Conservation (phyloP, 129 eudicot species). For the Helichrysum umbraculigerum region DNA sequence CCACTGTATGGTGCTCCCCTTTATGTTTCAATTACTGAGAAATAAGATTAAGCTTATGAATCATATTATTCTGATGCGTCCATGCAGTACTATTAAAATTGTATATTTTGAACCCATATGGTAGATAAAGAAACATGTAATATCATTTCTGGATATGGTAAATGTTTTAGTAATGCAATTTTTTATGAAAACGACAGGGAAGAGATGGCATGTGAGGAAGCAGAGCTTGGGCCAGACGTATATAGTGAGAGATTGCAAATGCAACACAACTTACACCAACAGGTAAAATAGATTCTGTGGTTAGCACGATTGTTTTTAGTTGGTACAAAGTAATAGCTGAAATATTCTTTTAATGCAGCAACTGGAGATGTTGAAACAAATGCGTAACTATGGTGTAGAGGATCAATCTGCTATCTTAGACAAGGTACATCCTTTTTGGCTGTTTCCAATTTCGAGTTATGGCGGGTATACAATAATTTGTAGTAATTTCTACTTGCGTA, state of each 20-base stretch:
- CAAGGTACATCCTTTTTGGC: conserved; percentile 39
- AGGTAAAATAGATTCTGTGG: conserved; percentile 39
- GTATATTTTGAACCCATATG: neutral
- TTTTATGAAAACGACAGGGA: conserved; percentile 50
- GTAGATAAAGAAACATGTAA: neutral
- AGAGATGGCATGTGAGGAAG: conserved; percentile 99
- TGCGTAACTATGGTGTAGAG: conserved; percentile 68
- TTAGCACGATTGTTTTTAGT: conserved; percentile 1
- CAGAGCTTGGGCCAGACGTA: conserved; percentile 90
- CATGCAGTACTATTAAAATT: neutral
- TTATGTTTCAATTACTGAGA: neutral
- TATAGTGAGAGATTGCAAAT: conserved; percentile 66
- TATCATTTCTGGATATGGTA: conserved; percentile 1
- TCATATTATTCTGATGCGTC: neutral
- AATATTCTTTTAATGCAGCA: conserved; percentile 53
- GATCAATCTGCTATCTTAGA: conserved; percentile 80
- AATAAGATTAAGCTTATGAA: neutral
- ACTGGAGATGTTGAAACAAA: conserved; percentile 87
- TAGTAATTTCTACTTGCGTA: neutral
- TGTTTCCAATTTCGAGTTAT: neutral
- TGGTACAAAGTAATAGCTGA: neutral
- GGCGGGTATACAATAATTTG: neutral
- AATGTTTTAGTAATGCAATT: neutral
- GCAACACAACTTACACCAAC: conserved; percentile 60
- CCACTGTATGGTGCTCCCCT: neutral